Conservation (phyloP, 2,329 filamentous ascomycete species). For the Tothia fuscella region DNA sequence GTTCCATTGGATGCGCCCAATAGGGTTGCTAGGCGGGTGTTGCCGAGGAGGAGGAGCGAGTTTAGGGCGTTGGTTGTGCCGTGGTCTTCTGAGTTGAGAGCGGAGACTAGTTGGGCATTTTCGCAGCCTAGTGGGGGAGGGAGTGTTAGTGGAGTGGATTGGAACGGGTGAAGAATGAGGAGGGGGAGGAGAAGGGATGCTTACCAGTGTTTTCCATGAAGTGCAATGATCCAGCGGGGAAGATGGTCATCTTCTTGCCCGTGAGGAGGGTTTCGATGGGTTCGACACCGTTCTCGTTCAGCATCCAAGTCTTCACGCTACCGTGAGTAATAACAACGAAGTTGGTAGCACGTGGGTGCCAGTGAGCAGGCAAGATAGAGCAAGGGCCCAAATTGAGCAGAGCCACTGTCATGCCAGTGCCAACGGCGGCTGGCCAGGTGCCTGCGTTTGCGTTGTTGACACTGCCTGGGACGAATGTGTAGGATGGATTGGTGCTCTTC, state of each 20-base stretch:
- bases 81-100: slow-evolving; percentile 36
- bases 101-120: slow-evolving; percentile 37
- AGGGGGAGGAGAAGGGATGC: no score
- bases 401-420: slow-evolving; percentile 36
- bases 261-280: slow-evolving; percentile 30
- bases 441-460: slow-evolving; percentile 42
- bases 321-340: slow-evolving; percentile 36
- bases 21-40: no score
- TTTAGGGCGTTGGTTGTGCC: slow-evolving; percentile 39
- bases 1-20: no score
- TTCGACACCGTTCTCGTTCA: slow-evolving; percentile 38
- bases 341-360: slow-evolving; percentile 39
- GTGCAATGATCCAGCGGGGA: slow-evolving; percentile 37
- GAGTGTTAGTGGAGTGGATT: no score
- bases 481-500: slow-evolving; percentile 26
- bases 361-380: slow-evolving; percentile 12
- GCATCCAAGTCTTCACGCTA: slow-evolving; percentile 41
- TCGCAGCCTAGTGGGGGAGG: no score
- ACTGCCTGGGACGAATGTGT: slow-evolving; percentile 33
- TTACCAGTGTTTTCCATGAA: no score
- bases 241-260: slow-evolving; percentile 38
- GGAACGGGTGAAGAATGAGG: no score
- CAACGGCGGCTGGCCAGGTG: slow-evolving; percentile 37
- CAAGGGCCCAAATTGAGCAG: slow-evolving; percentile 38
- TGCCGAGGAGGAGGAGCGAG: no score